Conservation (phyloP, 2,329 filamentous ascomycete species). For the Exophiala phaeomuriformis region DNA sequence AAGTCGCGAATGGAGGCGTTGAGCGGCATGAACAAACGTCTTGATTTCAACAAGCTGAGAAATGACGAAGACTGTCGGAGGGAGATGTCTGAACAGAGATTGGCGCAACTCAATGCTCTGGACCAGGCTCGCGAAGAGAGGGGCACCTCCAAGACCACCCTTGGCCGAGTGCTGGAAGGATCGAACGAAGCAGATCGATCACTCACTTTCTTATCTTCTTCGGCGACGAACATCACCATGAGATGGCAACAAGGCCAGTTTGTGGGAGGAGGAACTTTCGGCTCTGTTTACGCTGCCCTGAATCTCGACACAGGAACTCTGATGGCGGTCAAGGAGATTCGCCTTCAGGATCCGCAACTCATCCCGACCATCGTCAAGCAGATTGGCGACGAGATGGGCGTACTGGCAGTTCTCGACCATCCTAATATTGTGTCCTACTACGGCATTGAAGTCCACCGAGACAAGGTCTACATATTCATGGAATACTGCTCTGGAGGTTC, state of each 20-base stretch:
- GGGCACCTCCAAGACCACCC: slow-evolving; percentile 74
- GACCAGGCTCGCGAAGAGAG: slow-evolving; percentile 72
- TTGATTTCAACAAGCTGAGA: slow-evolving; percentile 65
- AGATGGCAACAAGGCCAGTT: slow-evolving; percentile 99
- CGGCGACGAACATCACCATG: slow-evolving; percentile 88
- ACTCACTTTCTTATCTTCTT: slow-evolving; percentile 85
- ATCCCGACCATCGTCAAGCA: slow-evolving; percentile 91
- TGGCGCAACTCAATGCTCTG: slow-evolving; percentile 64
- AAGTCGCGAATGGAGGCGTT: slow-evolving; percentile 78
- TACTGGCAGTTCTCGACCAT: slow-evolving; percentile 89
- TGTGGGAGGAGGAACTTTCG: slow-evolving; percentile 92
- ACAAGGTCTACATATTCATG: slow-evolving; percentile 99
- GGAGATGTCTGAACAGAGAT: slow-evolving; percentile 66
- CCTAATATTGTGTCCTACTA: slow-evolving; percentile 97
- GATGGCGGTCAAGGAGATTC: slow-evolving; percentile 98
- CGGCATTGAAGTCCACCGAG: slow-evolving; percentile 93
- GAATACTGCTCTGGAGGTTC: slow-evolving; percentile 97
- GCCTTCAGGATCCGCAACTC: slow-evolving; percentile 89
- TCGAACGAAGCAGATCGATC: slow-evolving; percentile 94
- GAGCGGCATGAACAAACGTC: slow-evolving; percentile 60
- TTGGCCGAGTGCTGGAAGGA: slow-evolving; percentile 86
- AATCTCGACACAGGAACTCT: slow-evolving; percentile 92
- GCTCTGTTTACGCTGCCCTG: slow-evolving; percentile 94
- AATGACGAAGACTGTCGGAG: slow-evolving; percentile 80
- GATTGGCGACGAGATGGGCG: slow-evolving; percentile 94